Conservation (phyloP, 2,329 filamentous ascomycete genomes). For the Microascus cirrosus region DNA sequence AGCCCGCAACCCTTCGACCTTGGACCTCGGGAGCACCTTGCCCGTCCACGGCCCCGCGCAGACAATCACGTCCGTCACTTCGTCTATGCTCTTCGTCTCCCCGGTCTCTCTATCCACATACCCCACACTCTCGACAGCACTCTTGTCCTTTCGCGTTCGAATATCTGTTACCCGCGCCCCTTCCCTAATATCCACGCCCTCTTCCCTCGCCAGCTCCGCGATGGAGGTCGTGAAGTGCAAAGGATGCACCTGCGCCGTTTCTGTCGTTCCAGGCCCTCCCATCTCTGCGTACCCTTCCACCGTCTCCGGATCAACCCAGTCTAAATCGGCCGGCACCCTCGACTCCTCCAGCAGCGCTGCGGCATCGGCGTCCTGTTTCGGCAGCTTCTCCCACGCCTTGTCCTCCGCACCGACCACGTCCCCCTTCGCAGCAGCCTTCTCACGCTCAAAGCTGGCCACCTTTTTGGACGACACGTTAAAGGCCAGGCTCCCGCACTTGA, state of each 20-base stretch:
- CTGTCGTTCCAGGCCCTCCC: slow-evolving; percentile 54
- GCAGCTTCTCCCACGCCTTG: slow-evolving; percentile 49
- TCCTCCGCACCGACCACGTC: slow-evolving; percentile 4
- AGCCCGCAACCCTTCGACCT: slow-evolving; percentile 47
- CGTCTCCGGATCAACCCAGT: slow-evolving; percentile 67
- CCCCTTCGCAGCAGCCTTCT: slow-evolving; percentile 10
- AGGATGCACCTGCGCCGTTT: slow-evolving; percentile 90
- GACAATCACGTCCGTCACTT: slow-evolving; percentile 42
- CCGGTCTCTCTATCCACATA: slow-evolving; percentile 38
- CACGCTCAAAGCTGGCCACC: slow-evolving; percentile 14
- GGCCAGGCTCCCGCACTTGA: slow-evolving; percentile 58
- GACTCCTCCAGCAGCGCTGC: slow-evolving; percentile 38
- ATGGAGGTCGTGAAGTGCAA: slow-evolving; percentile 82
- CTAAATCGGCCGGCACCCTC: slow-evolving; percentile 62
- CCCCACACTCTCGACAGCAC: slow-evolving; percentile 49
- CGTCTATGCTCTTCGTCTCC: slow-evolving; percentile 22
- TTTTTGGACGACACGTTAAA: slow-evolving; percentile 24
- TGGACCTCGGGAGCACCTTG: slow-evolving; percentile 42
- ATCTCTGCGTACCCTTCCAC: slow-evolving; percentile 69
- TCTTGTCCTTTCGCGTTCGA: slow-evolving; percentile 29
- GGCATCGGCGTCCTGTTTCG: slow-evolving; percentile 44
- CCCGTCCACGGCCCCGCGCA: slow-evolving; percentile 55
- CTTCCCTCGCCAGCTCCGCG: slow-evolving; percentile 60
- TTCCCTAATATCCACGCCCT: slow-evolving; percentile 55
- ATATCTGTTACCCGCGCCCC: slow-evolving; percentile 59